Base-by-base conservation (phyloP, 331 rosid genomes). In the Malus hybrid region DNA sequence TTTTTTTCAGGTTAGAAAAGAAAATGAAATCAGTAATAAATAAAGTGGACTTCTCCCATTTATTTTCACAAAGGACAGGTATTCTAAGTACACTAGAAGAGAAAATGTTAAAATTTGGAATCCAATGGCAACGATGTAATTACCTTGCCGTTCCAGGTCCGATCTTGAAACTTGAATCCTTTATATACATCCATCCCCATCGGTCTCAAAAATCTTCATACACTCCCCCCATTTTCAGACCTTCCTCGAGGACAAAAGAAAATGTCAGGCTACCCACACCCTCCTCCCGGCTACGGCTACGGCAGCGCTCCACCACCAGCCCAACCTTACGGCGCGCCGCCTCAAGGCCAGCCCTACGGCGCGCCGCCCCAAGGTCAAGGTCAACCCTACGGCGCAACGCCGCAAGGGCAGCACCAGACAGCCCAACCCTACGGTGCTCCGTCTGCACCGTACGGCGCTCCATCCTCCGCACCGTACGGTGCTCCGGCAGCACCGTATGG, bases 261-360 rank as follows among this genome's bases (percentile, higher is more conserved):
- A 18, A 87, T 90, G 96, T 86, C 96, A 12, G 96, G 96, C 14
- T 88, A 90, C 69, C 82, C 82, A 19, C 83, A 88, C 56, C 87
- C 60, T 19, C 90, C 89, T 15, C 48, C 87, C 67, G 84, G 84
- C 55, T 85, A 88, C 86, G 85, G 81, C 69, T 79, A 83, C 76
- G 83, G 88, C 82, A 80, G 83, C 29, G 71, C 79, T 0, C 85
- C 46, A 39, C 46, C 79, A 4, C 70, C 48, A 8, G 68, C 13
- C 3, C 39, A 64, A 20, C 66, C 74, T 0, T 69, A 79, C 57
- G 81, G 84, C 0, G 80, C 65, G 0, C 86, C 87, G 0, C 74
- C 14, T 0, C 66, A 12, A 18, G 69, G 46, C 8, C 70, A 65
- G 2, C 75, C 78, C 20, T 36, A 36, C 10, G 3, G 3, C 3